These are phyloP conservation scores for Colletotrichum lindemuthianum DNA, from an alignment of 2,329 filamentous ascomycete genomes.

Conservation along the genomic window DNA sequence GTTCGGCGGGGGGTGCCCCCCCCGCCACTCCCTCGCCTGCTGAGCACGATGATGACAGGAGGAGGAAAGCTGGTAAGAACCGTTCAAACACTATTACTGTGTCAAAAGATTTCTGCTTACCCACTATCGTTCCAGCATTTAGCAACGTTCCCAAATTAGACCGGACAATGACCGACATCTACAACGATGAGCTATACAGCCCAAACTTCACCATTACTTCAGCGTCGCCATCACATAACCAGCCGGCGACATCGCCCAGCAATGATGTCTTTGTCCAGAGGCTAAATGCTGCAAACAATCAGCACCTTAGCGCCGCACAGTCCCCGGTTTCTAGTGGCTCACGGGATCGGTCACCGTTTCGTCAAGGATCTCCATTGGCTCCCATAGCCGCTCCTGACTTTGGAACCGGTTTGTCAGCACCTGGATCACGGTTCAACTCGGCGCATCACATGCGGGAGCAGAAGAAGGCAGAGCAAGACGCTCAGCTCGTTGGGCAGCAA, in stretches of 20 bases:
- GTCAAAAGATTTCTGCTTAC: constrained; percentile 45
- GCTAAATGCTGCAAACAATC: constrained; percentile 81
- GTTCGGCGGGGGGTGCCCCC: constrained; percentile 68
- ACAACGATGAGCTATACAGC: constrained; percentile 86
- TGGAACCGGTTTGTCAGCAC: constrained; percentile 38
- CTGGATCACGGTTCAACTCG: constrained; percentile 54
- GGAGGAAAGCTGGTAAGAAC: constrained; percentile 65
- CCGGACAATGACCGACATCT: constrained; percentile 86
- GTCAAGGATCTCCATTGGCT: constrained; percentile 73
- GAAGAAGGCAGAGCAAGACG: constrained; percentile 69
- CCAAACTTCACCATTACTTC: constrained; percentile 71
- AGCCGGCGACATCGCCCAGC: constrained; percentile 59
- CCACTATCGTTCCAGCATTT: constrained; percentile 42
- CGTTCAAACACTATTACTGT: constrained; percentile 34
- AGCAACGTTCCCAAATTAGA: constrained; percentile 78
- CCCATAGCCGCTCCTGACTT: constrained; percentile 58
- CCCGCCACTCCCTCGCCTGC: constrained; percentile 64
- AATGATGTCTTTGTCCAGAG: constrained; percentile 77
- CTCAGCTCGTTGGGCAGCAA: constrained; percentile 55
- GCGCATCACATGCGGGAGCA: constrained; percentile 70
- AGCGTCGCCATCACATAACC: constrained; percentile 56
- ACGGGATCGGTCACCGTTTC: constrained; percentile 84
- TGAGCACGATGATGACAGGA: constrained; percentile 60
- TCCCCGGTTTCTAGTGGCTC: constrained; percentile 59
- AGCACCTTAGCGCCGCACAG: constrained; percentile 70